phyloP scores from a whole-genome alignment of 2,329 filamentous ascomycete genomes.

The Endocalyx cinctus region DNA sequence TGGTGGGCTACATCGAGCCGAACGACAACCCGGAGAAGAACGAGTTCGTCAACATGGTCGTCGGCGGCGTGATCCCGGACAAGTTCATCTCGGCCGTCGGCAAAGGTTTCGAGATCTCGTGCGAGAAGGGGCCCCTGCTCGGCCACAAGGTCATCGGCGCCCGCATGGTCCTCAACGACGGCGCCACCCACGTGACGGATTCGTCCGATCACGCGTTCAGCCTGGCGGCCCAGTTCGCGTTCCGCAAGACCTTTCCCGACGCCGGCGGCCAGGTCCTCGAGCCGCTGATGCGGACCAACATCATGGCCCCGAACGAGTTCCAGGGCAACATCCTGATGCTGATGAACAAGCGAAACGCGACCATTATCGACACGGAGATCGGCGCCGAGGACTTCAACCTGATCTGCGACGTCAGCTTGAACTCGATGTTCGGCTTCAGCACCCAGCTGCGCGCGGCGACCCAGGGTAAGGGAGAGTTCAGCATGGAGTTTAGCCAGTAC shows the following conservation, averaged over 20 bases:
- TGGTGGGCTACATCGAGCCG: conserved; percentile 88
- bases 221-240: conserved; percentile 90
- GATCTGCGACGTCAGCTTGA: conserved; percentile 85
- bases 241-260: conserved; percentile 85
- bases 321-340: conserved; percentile 93
- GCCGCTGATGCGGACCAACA: conserved; percentile 96
- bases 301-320: conserved; percentile 94
- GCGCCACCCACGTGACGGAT: conserved; percentile 95
- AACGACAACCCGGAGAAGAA: conserved; percentile 69
- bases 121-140: conserved; percentile 81
- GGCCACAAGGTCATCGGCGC: conserved; percentile 90
- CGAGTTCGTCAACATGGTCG: conserved; percentile 79
- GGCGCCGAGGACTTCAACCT: conserved; percentile 92
- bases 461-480: conserved; percentile 97
- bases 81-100: conserved; percentile 93
- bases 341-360: conserved; percentile 93
- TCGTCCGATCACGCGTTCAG: conserved; percentile 97
- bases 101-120: conserved; percentile 85
- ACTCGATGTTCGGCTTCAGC: conserved; percentile 97
- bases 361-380: conserved; percentile 93
- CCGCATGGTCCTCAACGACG: conserved; percentile 90
- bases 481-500: conserved; percentile 98
- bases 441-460: conserved; percentile 86
- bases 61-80: conserved; percentile 87
- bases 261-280: conserved; percentile 83